Evolutionary conservation across 2,329 filamentous ascomycete species (phyloP), one percentile per base, ranked within the genome.

Genomic region (Fusarium sp.): DNA sequence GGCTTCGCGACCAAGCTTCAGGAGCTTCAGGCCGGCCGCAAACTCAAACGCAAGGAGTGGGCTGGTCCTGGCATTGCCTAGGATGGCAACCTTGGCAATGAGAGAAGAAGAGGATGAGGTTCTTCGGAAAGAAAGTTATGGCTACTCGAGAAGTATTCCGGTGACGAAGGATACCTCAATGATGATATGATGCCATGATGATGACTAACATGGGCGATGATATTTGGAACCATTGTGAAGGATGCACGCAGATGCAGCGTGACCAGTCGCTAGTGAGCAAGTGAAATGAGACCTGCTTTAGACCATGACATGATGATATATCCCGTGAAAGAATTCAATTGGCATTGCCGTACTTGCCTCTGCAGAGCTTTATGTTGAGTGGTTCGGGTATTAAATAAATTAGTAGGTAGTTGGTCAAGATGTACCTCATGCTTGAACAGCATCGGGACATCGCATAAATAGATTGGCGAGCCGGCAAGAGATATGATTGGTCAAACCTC

Each of bases 41-140:
- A 78, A 70, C 54, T 80, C 42, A 77, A 71, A 62, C 77, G 80
- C 16, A 81, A 77, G 68, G 80, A 82, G 68, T 61, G 79, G 28
- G 60, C 54, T 18, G 75, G 71, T 1, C 78, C 75, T 12, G 77
- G 61, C 16, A 28, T 30, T n/a, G 8, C 38, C 22, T 65, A 66
- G 45, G 26, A 20, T 36, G 35, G 55, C 18, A 50, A 22, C 8
- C 10, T 16, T 36, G 24, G 12, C 15, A 38, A 20, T 15, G 48
- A 33, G 30, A 45, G 28, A 54, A n/a, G 20, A 48, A 26, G n/a
- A 24, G 26, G 20, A 33, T 35, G 42, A n/a, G 38, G 33, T 15
- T 22, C 30, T 56, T 50, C 30, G 10, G 33, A 35, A 47, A 35
- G 33, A 41, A 33, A 45, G 30, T 22, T 18, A 35, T n/a, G 39